These are phyloP conservation scores for Malus sylvestris DNA, from an alignment of 306 rosid species.

Conservation along the genomic window DNA sequence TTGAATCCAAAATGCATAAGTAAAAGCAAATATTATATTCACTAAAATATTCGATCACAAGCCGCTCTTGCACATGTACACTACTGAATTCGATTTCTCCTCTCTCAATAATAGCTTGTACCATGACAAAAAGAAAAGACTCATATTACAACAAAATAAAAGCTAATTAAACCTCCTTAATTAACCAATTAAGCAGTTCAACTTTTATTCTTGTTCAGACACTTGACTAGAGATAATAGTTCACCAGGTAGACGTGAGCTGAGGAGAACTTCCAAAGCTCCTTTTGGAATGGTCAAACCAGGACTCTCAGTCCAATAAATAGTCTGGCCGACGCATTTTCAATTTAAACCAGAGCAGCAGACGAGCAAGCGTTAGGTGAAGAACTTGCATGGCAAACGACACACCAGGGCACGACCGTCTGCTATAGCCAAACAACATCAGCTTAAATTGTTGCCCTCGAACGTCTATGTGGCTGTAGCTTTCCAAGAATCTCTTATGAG, in stretches of 20 bases:
- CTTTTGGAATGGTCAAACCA: constrained; percentile 43
- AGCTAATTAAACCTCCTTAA: background rate
- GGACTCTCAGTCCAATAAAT: constrained; percentile 43
- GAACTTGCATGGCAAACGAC: constrained; percentile 42
- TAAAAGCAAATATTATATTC: too few species aligned
- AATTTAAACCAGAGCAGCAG: constrained; percentile 43
- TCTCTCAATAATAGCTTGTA: too few species aligned
- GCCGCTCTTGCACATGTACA: too few species aligned
- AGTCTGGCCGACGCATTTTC: constrained; percentile 15
- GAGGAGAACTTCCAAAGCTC: constrained; percentile 34
- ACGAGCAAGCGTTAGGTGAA: constrained; percentile 43
- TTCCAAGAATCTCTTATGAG: too few species aligned
- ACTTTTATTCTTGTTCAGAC: too few species aligned
- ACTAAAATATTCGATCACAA: too few species aligned
- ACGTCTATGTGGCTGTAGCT: too few species aligned
- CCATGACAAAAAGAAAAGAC: too few species aligned
- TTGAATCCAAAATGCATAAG: too few species aligned
- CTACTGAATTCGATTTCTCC: too few species aligned
- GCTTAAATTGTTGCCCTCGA: constrained; percentile 40
- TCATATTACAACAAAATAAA: background rate
- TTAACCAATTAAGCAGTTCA: background rate
- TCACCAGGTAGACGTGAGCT: constrained; percentile 34
- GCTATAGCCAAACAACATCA: constrained; percentile 52
- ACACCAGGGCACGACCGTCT: constrained; percentile 48
- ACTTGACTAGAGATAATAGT: constrained; percentile 3